Conservation (phyloP, 768 basidiomycete species). For the Lactarius vividus region DNA sequence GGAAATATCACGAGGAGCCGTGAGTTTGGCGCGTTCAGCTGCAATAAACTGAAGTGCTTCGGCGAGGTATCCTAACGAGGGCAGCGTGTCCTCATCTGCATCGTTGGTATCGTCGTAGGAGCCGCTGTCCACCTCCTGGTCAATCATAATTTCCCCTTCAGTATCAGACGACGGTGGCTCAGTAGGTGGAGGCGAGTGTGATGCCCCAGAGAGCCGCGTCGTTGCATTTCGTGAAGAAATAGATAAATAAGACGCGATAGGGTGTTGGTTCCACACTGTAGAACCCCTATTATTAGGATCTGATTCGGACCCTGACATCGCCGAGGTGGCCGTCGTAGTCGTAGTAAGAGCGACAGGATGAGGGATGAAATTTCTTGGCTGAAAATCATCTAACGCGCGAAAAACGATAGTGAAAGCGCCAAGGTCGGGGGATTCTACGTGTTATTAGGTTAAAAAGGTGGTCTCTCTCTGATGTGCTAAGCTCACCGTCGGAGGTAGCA, state of each 20-base stretch:
- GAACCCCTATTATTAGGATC: conserved; percentile 44
- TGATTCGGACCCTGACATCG: conserved; percentile 40
- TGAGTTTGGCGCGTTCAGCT: conserved; percentile 60
- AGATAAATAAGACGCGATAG: conserved; percentile 57
- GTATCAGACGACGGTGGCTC: conserved; percentile 30
- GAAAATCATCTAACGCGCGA: conserved; percentile 59
- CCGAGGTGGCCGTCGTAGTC: conserved; percentile 32
- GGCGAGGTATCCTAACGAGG: conserved; percentile 71
- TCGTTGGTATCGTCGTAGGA: conserved; percentile 29
- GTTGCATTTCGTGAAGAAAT: conserved; percentile 31
- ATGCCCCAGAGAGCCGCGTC: conserved; percentile 25
- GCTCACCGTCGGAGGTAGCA: conserved; percentile 40
- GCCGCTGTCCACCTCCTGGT: conserved; percentile 23
- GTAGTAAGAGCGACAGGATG: conserved; percentile 27
- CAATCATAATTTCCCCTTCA: conserved; percentile 30
- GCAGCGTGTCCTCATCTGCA: conserved; percentile 40
- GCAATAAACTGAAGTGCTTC: conserved; percentile 74
- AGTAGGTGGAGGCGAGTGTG: conserved; percentile 23
- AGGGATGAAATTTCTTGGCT: conserved; percentile 39
- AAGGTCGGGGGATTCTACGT: conserved; percentile 63
- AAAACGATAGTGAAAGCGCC: conserved; percentile 71
- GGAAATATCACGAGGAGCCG: conserved; percentile 38
- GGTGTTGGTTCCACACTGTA: conserved; percentile 63
- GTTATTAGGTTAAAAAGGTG: conserved; percentile 1
- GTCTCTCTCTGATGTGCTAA: background rate